These are phyloP conservation scores for Ascosphaera aggregata DNA, from an alignment of 2,329 filamentous ascomycete genomes.

Conservation along the genomic window DNA sequence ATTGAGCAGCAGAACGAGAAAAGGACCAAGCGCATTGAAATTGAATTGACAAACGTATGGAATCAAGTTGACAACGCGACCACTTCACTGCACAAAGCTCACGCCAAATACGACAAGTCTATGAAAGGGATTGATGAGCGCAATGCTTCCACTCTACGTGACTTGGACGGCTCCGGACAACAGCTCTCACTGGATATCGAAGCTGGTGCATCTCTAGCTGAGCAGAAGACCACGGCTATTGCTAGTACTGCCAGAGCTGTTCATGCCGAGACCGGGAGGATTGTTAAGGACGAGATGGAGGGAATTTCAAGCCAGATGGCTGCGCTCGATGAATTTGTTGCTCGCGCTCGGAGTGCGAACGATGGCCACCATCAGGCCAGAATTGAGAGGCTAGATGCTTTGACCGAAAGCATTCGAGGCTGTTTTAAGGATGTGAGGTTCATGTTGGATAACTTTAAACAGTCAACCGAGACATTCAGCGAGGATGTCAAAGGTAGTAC, in stretches of 20 bases:
- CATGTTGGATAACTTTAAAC: neutral
- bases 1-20: conserved; percentile 49
- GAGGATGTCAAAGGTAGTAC: neutral
- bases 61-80: conserved; percentile 42
- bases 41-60: conserved; percentile 38
- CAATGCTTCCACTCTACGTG: neutral
- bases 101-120: conserved; percentile 40
- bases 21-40: conserved; percentile 47
- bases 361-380: conserved; percentile 51
- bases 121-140: conserved; percentile 52
- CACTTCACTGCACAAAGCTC: conserved; percentile 38
- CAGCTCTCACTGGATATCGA: conserved; percentile 5
- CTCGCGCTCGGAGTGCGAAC: conserved; percentile 60
- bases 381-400: conserved; percentile 35
- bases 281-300: conserved; percentile 70
- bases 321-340: conserved; percentile 74
- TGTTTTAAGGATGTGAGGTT: conserved; percentile 12
- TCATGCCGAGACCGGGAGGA: conserved; percentile 70
- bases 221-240: conserved; percentile 61
- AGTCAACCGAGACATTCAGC: neutral
- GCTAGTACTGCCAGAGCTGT: conserved; percentile 66
- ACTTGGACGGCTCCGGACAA: conserved; percentile 7
- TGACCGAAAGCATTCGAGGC: conserved; percentile 43
- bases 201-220: conserved; percentile 31
- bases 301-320: conserved; percentile 78